Percentiles rank a stretch among this genome's conserved stretches.
Conservation (phyloP, 768 basidiomycete species). For the Baorangia bicolor region DNA sequence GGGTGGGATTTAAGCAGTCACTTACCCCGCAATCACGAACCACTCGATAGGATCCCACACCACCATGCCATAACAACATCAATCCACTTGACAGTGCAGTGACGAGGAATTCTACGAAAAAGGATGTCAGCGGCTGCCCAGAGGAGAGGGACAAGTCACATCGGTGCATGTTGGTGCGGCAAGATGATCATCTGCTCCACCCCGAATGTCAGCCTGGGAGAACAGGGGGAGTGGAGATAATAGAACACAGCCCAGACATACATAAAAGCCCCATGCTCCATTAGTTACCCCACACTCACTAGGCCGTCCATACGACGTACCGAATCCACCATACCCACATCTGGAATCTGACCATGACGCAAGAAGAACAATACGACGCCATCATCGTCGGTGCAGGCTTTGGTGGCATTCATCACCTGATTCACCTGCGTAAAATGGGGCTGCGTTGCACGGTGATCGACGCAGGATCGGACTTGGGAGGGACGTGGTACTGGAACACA, state of each 20-base stretch:
- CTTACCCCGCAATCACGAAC: too few species aligned
- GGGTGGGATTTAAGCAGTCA: too few species aligned
- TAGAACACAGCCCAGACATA: not conserved
- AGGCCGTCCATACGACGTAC: not conserved
- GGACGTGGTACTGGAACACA: conserved; percentile 16
- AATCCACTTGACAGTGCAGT: too few species aligned
- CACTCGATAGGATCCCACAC: too few species aligned
- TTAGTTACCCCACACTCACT: not conserved
- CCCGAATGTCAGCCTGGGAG: too few species aligned
- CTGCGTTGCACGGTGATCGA: conserved; percentile 14
- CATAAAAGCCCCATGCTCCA: not conserved
- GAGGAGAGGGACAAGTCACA: too few species aligned
- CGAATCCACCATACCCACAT: not conserved
- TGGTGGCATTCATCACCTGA: conserved; percentile 11
- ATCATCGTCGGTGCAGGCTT: conserved; percentile 20
- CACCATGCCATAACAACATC: too few species aligned
- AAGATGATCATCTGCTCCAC: too few species aligned
- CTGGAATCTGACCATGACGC: not conserved
- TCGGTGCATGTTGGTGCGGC: too few species aligned
- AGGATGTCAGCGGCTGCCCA: too few species aligned
- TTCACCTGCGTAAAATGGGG: conserved; percentile 6
- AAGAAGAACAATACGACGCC: conserved; percentile 9
- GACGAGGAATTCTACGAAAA: too few species aligned
- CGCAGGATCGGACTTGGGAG: conserved; percentile 13
- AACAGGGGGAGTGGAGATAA: too few species aligned